These are phyloP conservation scores for Apophysomyces variabilis DNA, from an alignment of 371 early-diverging fungal species.

Conservation along the genomic window DNA sequence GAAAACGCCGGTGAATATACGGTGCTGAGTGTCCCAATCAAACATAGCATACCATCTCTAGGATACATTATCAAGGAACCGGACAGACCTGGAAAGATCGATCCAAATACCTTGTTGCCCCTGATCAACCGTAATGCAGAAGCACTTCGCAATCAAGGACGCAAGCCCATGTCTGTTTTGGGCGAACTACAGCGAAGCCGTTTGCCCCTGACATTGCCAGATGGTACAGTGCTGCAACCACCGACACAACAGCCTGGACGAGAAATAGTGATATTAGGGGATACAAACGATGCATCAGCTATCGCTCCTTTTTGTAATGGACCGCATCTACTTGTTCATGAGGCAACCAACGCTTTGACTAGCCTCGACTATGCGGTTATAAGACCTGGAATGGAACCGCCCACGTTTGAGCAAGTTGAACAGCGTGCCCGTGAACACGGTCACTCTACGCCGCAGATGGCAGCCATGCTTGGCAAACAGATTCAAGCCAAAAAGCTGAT, in stretches of 20 bases:
- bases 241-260: slow-evolving; percentile 48
- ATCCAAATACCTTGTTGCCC: slow-evolving; percentile 42
- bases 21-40: slow-evolving; percentile 49
- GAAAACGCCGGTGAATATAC: slow-evolving; percentile 21
- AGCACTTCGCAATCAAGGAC: slow-evolving; percentile 32
- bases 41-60: slow-evolving; percentile 58
- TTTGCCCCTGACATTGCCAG: slow-evolving; percentile 46
- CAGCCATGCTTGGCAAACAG: slow-evolving; percentile 49
- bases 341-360: slow-evolving; percentile 65
- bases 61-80: slow-evolving; percentile 59
- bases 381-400: slow-evolving; percentile 13
- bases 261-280: slow-evolving; percentile 60
- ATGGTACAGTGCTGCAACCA: slow-evolving; percentile 46
- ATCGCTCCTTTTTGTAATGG: slow-evolving; percentile 23
- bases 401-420: slow-evolving; percentile 38
- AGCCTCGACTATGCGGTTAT: slow-evolving; percentile 27
- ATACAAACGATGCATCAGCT: slow-evolving; percentile 52
- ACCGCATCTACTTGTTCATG: slow-evolving; percentile 57
- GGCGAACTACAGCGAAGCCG: slow-evolving; percentile 49
- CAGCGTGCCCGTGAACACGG: slow-evolving; percentile 51
- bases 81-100: slow-evolving; percentile 45
- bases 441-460: slow-evolving; percentile 72
- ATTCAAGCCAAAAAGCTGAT: slow-evolving; percentile 50
- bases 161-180: slow-evolving; percentile 52
- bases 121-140: slow-evolving; percentile 42